Evolutionary conservation across 1,139 yeast genomes (phyloP).

Genomic region (Magnusiomyces clavatus): DNA sequence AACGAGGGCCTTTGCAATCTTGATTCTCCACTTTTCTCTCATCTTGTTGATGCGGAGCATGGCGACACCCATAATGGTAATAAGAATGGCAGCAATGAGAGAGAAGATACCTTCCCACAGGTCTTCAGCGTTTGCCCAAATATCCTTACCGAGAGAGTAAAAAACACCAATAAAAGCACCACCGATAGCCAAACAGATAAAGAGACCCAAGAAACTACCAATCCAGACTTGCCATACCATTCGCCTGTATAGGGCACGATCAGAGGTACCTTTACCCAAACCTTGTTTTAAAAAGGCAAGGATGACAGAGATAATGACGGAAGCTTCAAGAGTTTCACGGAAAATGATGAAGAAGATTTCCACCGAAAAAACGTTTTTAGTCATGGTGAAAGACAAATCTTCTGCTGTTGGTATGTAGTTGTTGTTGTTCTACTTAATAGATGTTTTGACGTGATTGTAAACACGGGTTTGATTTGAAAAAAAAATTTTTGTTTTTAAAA

Average conservation of each 20-base stretch:
- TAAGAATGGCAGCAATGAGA: conserved; percentile 73
- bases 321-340: conserved; percentile 86
- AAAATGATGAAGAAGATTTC: conserved; percentile 72
- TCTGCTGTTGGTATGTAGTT: no score
- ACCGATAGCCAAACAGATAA: conserved; percentile 71
- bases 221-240: conserved; percentile 69
- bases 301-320: conserved; percentile 80
- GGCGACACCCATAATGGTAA: conserved; percentile 86
- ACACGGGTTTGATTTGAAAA: no score
- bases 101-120: conserved; percentile 90
- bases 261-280: conserved; percentile 36
- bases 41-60: conserved; percentile 85
- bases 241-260: conserved; percentile 42
- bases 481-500: no score
- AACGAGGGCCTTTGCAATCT: conserved; percentile 68
- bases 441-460: no score
- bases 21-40: conserved; percentile 88
- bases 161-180: conserved; percentile 80
- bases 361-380: conserved; percentile 33
- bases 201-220: conserved; percentile 65
- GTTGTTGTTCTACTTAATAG: no score
- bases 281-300: conserved; percentile 86
- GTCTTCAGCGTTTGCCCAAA: conserved; percentile 84
- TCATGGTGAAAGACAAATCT: no score
- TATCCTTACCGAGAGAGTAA: conserved; percentile 68